Conservation (phyloP, 169 alveolate species). For the Cyclospora cayetanensis region DNA sequence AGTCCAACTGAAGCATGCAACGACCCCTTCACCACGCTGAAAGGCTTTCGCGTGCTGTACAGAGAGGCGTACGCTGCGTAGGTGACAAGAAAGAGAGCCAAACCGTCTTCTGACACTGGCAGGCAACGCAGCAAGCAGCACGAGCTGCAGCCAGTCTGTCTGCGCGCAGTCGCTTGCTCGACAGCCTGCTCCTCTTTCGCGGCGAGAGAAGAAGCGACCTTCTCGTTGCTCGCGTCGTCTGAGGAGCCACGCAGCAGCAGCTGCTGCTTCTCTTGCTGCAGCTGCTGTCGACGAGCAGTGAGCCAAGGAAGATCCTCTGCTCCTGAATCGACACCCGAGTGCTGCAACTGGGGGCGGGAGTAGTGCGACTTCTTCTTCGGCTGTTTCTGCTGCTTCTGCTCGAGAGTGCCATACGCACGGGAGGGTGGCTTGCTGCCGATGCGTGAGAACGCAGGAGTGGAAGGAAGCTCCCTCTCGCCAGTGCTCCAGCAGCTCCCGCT, state of each 20-base stretch:
- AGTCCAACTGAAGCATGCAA: slow-evolving; percentile 67
- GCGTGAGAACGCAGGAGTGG: neutral
- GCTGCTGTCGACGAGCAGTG: neutral
- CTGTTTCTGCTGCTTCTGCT: slow-evolving; percentile 3
- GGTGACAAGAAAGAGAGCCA: slow-evolving; percentile 60
- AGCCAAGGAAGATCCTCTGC: neutral
- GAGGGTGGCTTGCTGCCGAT: neutral
- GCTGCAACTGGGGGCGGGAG: too few species aligned
- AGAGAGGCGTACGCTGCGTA: slow-evolving; percentile 71
- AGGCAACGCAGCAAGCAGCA: neutral
- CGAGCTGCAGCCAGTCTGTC: neutral
- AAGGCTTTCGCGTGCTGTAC: slow-evolving; percentile 76
- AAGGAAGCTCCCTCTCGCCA: neutral
- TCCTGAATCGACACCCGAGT: slow-evolving; percentile 1
- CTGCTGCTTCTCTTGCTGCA: neutral
- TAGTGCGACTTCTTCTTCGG: neutral
- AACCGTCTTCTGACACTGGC: neutral
- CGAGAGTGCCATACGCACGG: neutral
- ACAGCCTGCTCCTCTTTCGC: too few species aligned
- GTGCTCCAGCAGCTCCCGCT: slow-evolving; percentile 5
- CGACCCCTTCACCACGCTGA: slow-evolving; percentile 74
- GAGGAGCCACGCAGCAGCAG: neutral
- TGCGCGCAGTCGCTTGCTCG: too few species aligned
- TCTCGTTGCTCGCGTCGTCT: too few species aligned
- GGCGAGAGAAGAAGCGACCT: too few species aligned